These are phyloP conservation scores for Acrodontium crateriforme DNA, from an alignment of 2,329 filamentous ascomycete genomes.

Conservation along the genomic window DNA sequence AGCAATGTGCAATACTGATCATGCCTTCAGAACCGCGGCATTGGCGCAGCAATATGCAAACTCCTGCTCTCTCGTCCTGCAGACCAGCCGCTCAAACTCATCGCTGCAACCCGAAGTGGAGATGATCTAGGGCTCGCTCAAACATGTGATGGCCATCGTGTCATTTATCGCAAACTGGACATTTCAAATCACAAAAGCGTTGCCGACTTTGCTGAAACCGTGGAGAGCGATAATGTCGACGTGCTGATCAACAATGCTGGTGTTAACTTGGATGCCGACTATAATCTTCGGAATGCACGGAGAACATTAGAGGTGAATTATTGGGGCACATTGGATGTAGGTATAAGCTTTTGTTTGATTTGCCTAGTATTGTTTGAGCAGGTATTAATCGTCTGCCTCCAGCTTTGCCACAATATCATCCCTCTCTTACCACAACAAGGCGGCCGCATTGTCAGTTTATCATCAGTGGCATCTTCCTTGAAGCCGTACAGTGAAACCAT, in stretches of 20 bases:
- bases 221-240: slow-evolving; percentile 16
- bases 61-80: slow-evolving; percentile 14
- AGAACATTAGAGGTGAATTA: slow-evolving; percentile 24
- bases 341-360: slow-evolving; percentile 2
- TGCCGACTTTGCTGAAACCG: slow-evolving; percentile 13
- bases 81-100: slow-evolving; percentile 16
- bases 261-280: slow-evolving; percentile 19
- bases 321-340: slow-evolving; percentile 21
- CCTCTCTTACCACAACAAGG: slow-evolving; percentile 12
- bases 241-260: slow-evolving; percentile 26
- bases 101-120: slow-evolving; percentile 21
- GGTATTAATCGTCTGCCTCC: not conserved
- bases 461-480: slow-evolving; percentile 19
- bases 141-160: slow-evolving; percentile 5
- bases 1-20: slow-evolving; percentile 1
- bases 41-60: slow-evolving; percentile 22
- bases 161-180: slow-evolving; percentile 22
- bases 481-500: slow-evolving; percentile 17
- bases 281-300: slow-evolving; percentile 16
- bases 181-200: slow-evolving; percentile 16
- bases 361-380: not conserved
- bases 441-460: slow-evolving; percentile 25
- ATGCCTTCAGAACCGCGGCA: slow-evolving; percentile 20
- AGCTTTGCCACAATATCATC: slow-evolving; percentile 22
- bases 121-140: slow-evolving; percentile 14